Conservation (phyloP, 2,329 filamentous ascomycete genomes). For the Ascochyta clinopodiicola region DNA sequence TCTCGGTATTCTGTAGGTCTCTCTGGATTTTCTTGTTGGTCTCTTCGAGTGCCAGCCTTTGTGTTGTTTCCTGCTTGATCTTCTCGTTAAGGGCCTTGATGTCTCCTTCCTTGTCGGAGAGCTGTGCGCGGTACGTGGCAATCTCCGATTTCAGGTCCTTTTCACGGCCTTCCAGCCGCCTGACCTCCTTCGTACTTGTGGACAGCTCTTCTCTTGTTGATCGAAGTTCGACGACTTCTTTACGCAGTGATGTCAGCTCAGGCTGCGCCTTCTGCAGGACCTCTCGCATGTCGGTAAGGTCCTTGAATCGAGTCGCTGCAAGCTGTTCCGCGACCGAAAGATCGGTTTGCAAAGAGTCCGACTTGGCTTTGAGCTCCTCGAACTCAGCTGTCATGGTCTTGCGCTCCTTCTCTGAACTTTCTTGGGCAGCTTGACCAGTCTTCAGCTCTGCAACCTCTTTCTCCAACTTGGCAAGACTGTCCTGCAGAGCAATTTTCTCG, state of each 20-base stretch:
- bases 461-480: constrained; percentile 72
- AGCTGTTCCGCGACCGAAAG: constrained; percentile 85
- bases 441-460: constrained; percentile 69
- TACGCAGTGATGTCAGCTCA: constrained; percentile 78
- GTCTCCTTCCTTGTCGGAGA: constrained; percentile 77
- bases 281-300: constrained; percentile 80
- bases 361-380: constrained; percentile 74
- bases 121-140: constrained; percentile 70
- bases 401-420: constrained; percentile 59
- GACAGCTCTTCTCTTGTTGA: constrained; percentile 76
- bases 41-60: constrained; percentile 78
- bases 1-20: constrained; percentile 78
- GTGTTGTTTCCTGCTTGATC: constrained; percentile 74
- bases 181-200: constrained; percentile 68
- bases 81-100: constrained; percentile 80
- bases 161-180: constrained; percentile 79
- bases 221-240: constrained; percentile 78
- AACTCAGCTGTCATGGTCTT: constrained; percentile 68
- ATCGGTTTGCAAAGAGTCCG: constrained; percentile 77
- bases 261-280: constrained; percentile 84
- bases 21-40: constrained; percentile 75
- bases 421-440: constrained; percentile 54
- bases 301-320: constrained; percentile 85
- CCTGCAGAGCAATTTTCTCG: constrained; percentile 71
- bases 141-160: constrained; percentile 81